phyloP scores from a whole-genome alignment of 805 yeast genomes.

The Barnettozyma pratensis region DNA sequence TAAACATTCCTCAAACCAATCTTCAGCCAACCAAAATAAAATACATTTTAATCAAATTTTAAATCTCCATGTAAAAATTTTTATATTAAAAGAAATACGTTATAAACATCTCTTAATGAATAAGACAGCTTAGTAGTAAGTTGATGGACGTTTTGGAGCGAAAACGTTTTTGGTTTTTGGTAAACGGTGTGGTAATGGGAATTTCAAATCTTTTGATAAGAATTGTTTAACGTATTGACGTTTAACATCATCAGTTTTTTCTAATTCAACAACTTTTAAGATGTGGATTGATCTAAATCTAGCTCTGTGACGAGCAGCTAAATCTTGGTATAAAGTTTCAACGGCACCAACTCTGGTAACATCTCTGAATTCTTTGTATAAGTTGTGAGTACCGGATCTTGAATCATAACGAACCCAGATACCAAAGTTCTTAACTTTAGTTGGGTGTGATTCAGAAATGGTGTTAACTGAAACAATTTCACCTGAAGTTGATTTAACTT shows the following conservation, averaged over 20 bases:
- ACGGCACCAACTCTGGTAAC: conserved; percentile 99
- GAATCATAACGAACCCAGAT: conserved; percentile 99
- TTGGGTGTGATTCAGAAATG: conserved; percentile 93
- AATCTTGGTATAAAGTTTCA: conserved; percentile 97
- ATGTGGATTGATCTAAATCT: conserved; percentile 99
- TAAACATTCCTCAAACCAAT: too few relatives aligned
- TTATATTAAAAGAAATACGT: conserved; percentile 9
- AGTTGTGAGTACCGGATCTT: conserved; percentile 99
- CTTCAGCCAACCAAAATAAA: neutral
- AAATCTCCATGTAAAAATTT: conserved; percentile 8
- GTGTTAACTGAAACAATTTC: conserved; percentile 92
- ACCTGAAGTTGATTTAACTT: conserved; percentile 99
- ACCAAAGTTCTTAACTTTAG: conserved; percentile 99
- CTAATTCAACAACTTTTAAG: conserved; percentile 98
- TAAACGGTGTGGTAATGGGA: conserved; percentile 99
- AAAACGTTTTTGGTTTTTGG: conserved; percentile 83
- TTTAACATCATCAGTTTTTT: conserved; percentile 96
- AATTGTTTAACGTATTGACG: conserved; percentile 99
- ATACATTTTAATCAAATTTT: neutral
- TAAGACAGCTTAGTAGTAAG: conserved; percentile 71
- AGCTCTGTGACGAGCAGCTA: conserved; percentile 99
- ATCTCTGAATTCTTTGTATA: conserved; percentile 99
- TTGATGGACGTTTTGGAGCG: conserved; percentile 92
- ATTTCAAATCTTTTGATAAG: conserved; percentile 90
- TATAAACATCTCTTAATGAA: conserved; percentile 6